Evolutionary conservation across 2,329 filamentous ascomycete genomes (phyloP), one percentile per base, ranked within the genome.

Genomic region (Hypoxylon sp.): DNA sequence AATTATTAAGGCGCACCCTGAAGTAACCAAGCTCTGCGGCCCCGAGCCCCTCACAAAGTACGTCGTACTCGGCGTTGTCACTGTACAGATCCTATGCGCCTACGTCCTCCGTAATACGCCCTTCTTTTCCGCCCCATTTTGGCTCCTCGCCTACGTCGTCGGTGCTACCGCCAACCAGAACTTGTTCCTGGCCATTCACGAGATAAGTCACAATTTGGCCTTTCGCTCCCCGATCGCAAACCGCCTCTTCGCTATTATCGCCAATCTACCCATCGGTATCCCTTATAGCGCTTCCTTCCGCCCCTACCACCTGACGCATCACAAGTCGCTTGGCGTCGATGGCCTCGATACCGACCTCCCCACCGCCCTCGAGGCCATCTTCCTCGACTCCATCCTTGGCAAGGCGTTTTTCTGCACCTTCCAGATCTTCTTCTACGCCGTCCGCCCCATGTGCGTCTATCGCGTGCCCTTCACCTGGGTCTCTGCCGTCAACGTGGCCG

Each of bases 371-470:
- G 96, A 99, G 84, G 95, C 94, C 70, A 83, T 97, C 78, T 92
- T 99, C 80, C 91, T 99, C 76, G 93, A 99, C 84, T 98, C 94
- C 6, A 91, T 99, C 75, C 88, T 95, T 17, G 96, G 96, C 80
- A 99, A 99, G 83, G 91, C 96, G 73, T 99, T 99, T 85, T 99
- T 99, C 87, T 95, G 92, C 84, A 99, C 96, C 74, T 99, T 98
- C 84, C 96, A 99, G 83, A 98, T 99, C 81, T 88, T 99, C 79
- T 99, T 99, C 87, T 99, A 99, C 84, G 96, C 96, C 76, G 82
- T 99, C 55, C 93, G 96, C 14, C 96, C 96, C 68, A 97, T 98
- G 92, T 91, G 94, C 82, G 88, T 99, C 74, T 97, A 97, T 87
- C 88, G 90, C 75, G 87, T 98, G 4, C 93, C 95, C 39, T 88